A percentile compares a stretch with the other conserved stretches of the same genome.
phyloP scores from a whole-genome alignment of 371 early-diverging fungal species.

The Apophysomyces trapeziformis region DNA sequence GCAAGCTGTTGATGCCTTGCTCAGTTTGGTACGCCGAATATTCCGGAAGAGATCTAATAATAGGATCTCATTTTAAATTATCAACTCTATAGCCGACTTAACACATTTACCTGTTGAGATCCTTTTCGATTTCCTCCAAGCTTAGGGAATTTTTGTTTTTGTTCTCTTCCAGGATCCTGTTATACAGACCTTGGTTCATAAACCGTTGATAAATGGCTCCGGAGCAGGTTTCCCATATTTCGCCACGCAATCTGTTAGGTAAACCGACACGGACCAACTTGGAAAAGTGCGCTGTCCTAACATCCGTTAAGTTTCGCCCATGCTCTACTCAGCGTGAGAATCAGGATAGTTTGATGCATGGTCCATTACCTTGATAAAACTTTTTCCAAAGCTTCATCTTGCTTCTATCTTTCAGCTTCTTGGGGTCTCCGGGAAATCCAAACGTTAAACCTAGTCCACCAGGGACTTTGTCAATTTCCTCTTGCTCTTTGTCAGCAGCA shows the following conservation, averaged over 20 bases:
- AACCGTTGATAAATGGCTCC: conserved; percentile 91
- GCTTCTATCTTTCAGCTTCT: conserved; percentile 75
- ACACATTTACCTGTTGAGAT: conserved; percentile 77
- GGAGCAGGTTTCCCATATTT: conserved; percentile 94
- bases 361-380: conserved; percentile 66
- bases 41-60: conserved; percentile 83
- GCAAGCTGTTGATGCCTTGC: conserved; percentile 90
- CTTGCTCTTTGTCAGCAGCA: conserved; percentile 59
- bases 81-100: no score
- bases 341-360: background rate
- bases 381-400: conserved; percentile 80
- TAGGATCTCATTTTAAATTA: no score
- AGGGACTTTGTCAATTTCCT: conserved; percentile 31
- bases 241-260: conserved; percentile 91
- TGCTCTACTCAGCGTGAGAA: conserved; percentile 52
- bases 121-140: conserved; percentile 97
- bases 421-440: conserved; percentile 87
- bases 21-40: conserved; percentile 90
- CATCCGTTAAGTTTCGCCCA: conserved; percentile 90
- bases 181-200: conserved; percentile 84
- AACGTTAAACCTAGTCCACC: conserved; percentile 85
- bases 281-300: conserved; percentile 82
- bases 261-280: conserved; percentile 92
- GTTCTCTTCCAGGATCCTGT: conserved; percentile 75
- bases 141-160: conserved; percentile 71